phyloP scores from a whole-genome alignment of 768 basidiomycete species.

The Tylopilus intermedius region DNA sequence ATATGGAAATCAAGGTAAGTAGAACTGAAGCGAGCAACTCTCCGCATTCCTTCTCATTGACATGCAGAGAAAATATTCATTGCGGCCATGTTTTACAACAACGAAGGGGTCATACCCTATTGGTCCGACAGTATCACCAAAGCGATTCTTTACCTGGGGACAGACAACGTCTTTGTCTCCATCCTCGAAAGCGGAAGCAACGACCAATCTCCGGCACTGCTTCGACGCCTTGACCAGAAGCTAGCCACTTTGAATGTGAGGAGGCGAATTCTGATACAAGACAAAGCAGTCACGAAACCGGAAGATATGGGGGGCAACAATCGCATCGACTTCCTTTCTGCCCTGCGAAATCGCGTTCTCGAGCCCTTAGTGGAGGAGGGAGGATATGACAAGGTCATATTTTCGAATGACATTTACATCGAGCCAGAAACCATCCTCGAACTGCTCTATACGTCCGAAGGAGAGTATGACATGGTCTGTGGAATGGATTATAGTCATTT shows the following conservation, averaged over 20 bases:
- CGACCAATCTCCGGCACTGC: conserved; percentile 11
- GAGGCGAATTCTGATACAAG: conserved; percentile 12
- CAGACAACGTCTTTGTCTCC: conserved; percentile 39
- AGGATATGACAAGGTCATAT: conserved; percentile 37
- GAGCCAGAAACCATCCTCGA: conserved; percentile 39
- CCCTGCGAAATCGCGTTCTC: conserved; percentile 38
- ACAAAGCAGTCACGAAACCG: conserved; percentile 8
- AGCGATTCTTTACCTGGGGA: conserved; percentile 36
- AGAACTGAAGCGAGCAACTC: neutral
- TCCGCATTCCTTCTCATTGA: neutral
- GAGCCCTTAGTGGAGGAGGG: conserved; percentile 36
- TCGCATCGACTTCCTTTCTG: conserved; percentile 13
- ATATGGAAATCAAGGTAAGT: conserved; percentile 14
- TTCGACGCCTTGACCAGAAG: conserved; percentile 8
- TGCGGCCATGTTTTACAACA: conserved; percentile 37
- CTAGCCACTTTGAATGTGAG: conserved; percentile 10
- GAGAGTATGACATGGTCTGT: conserved; percentile 41
- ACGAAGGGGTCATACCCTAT: conserved; percentile 34
- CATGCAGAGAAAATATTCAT: conserved; percentile 16
- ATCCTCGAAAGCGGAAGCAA: conserved; percentile 37
- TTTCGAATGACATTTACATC: conserved; percentile 40
- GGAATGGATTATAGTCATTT: conserved; percentile 36
- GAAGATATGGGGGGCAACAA: neutral
- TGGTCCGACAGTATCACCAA: conserved; percentile 35
- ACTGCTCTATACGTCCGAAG: conserved; percentile 34